Conservation (phyloP, 306 rosid species). For the Prunus salicina region DNA sequence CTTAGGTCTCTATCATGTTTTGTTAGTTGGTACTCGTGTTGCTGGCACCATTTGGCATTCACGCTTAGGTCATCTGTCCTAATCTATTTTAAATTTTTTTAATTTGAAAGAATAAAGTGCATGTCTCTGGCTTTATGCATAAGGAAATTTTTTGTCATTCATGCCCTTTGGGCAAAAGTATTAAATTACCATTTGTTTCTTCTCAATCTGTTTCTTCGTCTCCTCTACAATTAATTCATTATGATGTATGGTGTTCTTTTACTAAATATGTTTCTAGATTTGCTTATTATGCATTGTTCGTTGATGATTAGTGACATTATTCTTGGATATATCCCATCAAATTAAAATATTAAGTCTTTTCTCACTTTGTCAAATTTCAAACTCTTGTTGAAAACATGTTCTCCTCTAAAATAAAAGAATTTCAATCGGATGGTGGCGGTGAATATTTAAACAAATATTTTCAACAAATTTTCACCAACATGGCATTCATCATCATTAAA, state of each 20-base stretch:
- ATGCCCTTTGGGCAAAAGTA: background rate
- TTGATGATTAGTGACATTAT: background rate
- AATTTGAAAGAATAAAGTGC: background rate
- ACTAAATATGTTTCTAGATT: background rate
- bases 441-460: too few relatives aligned
- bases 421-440: too few relatives aligned
- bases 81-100: background rate
- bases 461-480: too few relatives aligned
- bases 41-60: background rate
- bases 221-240: background rate
- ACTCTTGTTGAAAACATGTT: background rate
- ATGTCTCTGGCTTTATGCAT: accelerated
- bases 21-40: background rate
- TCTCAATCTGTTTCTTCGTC: background rate
- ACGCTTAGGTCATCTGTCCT: too few relatives aligned
- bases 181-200: background rate
- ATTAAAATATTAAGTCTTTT: background rate
- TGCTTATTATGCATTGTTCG: background rate
- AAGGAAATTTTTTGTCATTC: background rate
- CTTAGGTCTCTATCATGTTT: background rate
- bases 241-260: background rate
- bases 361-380: background rate
- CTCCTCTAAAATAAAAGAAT: too few relatives aligned
- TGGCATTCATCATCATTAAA: too few relatives aligned
- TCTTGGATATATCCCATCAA: background rate